A percentile compares a stretch with the other conserved stretches of the same genome.
These are phyloP conservation scores for Colletotrichum liriopes DNA, from an alignment of 2,329 filamentous ascomycete genomes.

Conservation along the genomic window DNA sequence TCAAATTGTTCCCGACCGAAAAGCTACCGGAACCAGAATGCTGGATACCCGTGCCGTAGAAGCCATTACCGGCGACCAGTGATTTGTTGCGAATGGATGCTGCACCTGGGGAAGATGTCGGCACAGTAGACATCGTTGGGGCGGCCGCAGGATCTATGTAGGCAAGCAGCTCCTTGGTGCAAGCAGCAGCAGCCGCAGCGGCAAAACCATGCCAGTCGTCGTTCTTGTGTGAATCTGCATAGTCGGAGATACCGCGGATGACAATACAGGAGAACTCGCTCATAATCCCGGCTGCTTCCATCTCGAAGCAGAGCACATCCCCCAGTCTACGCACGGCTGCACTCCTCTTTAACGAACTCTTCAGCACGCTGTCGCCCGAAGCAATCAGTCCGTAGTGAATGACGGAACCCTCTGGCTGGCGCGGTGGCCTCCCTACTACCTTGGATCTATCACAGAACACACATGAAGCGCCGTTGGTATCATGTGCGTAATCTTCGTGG, in stretches of 20 bases:
- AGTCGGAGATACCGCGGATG: slow-evolving; percentile 33
- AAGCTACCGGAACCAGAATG: background rate
- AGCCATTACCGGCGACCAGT: background rate
- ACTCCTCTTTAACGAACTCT: background rate
- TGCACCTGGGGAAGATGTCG: background rate
- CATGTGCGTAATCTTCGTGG: background rate
- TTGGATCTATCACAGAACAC: background rate
- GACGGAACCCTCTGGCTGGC: slow-evolving; percentile 14
- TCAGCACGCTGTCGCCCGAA: slow-evolving; percentile 42
- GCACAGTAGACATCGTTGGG: background rate
- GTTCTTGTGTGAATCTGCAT: slow-evolving; percentile 47
- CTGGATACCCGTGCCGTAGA: background rate
- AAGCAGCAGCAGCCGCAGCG: slow-evolving; percentile 40
- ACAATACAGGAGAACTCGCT: slow-evolving; percentile 43
- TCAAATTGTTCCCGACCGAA: background rate
- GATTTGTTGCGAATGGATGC: background rate
- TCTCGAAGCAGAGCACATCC: slow-evolving; percentile 43
- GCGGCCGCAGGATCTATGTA: background rate
- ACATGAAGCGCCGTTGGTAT: background rate
- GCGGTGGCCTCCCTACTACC: slow-evolving; percentile 22
- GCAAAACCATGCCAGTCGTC: slow-evolving; percentile 45
- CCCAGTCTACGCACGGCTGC: background rate
- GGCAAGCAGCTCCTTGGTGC: background rate
- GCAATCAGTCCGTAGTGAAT: slow-evolving; percentile 45
- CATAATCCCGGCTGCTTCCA: slow-evolving; percentile 46